Evolutionary conservation across 192 early-diverging fungal species (phyloP), one percentile per base, ranked within the genome.

Genomic region (Geosiphon pyriformis): DNA sequence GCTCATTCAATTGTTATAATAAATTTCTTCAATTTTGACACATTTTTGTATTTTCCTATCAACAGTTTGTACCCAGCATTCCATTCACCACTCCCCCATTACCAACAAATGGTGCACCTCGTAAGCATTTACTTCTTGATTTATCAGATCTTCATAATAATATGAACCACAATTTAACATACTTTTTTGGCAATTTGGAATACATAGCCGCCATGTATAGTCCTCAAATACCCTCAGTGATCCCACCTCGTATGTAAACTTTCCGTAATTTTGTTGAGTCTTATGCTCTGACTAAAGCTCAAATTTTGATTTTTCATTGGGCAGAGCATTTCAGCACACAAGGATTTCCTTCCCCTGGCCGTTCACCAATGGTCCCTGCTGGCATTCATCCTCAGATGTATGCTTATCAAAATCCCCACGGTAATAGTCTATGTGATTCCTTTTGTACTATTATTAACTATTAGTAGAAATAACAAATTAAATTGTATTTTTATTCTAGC

Each of bases 301-400:
- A 46, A 48, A 53, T 35, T 4, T 33, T 29, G 65, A 51, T 33
- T 10, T 55, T 17, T 27, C 55, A 30, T 58, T 46, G 69, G 32
- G 67, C 68, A 78, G 78, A 73, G 46, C 80, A 65, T 70, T 78
- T 77, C 59, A 56, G 73, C 18, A 71, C 78, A 26, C 80, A 80
- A 73, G 80, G 80, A 15, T 82, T 76, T 60, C 71, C 77, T 46
- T 79, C 78, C 10, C 78, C 83, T 22, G 72, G 73, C 26, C 69
- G 83, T 31, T 66, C 78, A 11, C 73, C 73, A 3, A 84, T 84
- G 75, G 72, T 80, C 15, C 78, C 83, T 0, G 63, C 76, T 17
- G 80, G 80, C 8, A 80, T 80, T 59, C 80, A 73, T 55, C 75
- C 78, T 15, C 80, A 74, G 53, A 72, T 84, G 33, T 84, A 82